These are phyloP conservation scores for Macaranga tanarius DNA, from an alignment of 441 rosid genomes.

Conservation along the genomic window DNA sequence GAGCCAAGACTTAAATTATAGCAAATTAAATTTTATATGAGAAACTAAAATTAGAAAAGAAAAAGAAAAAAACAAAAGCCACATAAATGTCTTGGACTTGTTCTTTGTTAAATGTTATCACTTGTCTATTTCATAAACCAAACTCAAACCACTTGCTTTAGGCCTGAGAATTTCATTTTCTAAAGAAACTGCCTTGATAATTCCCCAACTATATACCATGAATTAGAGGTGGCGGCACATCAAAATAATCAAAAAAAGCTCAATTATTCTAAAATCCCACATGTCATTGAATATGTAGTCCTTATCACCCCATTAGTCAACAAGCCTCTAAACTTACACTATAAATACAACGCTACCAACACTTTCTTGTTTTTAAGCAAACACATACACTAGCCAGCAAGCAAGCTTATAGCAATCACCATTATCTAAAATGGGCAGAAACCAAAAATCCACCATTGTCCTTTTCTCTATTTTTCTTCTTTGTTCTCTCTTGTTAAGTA, in stretches of 20 bases:
- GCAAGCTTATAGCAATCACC: no score
- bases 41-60: background rate
- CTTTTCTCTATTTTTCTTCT: slow-evolving; percentile 20
- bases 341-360: slow-evolving; percentile 22
- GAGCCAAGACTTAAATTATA: background rate
- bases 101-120: background rate
- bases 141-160: background rate
- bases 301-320: slow-evolving; percentile 9
- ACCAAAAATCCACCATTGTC: background rate
- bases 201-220: slow-evolving; percentile 8
- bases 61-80: background rate
- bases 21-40: background rate
- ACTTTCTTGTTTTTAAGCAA: background rate
- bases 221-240: slow-evolving; percentile 33
- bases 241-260: background rate
- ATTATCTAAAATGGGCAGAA: slow-evolving; percentile 21
- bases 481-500: slow-evolving; percentile 16
- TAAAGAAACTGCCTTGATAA: slow-evolving; percentile 18
- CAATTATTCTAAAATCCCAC: slow-evolving; percentile 16
- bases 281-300: slow-evolving; percentile 7
- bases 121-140: slow-evolving; percentile 9
- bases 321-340: slow-evolving; percentile 20
- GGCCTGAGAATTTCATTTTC: slow-evolving; percentile 8
- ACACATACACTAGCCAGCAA: background rate
- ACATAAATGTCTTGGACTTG: background rate